A percentile compares a stretch with the other conserved stretches of the same genome.
Conservation (phyloP, 1,284 basidiomycete genomes). For the Microstroma glucosiphilum region DNA sequence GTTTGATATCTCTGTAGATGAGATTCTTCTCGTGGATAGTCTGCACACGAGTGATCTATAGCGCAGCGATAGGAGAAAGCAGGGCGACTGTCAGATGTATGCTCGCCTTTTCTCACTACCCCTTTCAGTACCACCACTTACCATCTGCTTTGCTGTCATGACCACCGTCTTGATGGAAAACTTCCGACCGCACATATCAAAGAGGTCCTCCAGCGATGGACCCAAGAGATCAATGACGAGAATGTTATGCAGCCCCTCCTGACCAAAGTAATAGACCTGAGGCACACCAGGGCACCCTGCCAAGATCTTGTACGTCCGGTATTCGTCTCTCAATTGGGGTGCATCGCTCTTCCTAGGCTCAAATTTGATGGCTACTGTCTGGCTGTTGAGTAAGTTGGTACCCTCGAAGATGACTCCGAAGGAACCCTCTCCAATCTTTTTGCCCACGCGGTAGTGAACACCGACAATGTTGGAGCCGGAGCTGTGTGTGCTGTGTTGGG, state of each 20-base stretch:
- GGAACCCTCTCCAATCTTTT: conserved; percentile 62
- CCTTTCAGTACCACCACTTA: conserved; percentile 51
- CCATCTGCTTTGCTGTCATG: conserved; percentile 95
- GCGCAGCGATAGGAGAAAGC: not conserved
- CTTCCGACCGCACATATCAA: conserved; percentile 92
- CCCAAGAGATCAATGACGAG: conserved; percentile 92
- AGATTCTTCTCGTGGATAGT: conserved; percentile 95
- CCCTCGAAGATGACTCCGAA: conserved; percentile 98
- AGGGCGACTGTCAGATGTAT: no score
- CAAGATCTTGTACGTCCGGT: conserved; percentile 91
- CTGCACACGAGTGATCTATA: conserved; percentile 62
- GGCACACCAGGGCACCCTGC: conserved; percentile 88
- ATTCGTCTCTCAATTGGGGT: conserved; percentile 91
- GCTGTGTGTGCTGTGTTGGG: conserved; percentile 38
- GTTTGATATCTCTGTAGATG: conserved; percentile 96
- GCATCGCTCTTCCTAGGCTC: conserved; percentile 94
- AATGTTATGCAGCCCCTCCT: conserved; percentile 95
- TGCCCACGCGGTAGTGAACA: conserved; percentile 76
- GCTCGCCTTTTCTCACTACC: no score
- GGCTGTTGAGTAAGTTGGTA: conserved; percentile 86
- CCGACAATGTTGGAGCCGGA: conserved; percentile 50
- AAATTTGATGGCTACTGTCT: conserved; percentile 97
- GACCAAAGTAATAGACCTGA: conserved; percentile 94
- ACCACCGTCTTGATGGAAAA: conserved; percentile 92
- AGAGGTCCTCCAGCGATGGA: conserved; percentile 85